Percentiles rank a stretch among this genome's conserved stretches.
Conservation (phyloP, 2,329 filamentous ascomycete genomes). For the Hypoxylon sp. region DNA sequence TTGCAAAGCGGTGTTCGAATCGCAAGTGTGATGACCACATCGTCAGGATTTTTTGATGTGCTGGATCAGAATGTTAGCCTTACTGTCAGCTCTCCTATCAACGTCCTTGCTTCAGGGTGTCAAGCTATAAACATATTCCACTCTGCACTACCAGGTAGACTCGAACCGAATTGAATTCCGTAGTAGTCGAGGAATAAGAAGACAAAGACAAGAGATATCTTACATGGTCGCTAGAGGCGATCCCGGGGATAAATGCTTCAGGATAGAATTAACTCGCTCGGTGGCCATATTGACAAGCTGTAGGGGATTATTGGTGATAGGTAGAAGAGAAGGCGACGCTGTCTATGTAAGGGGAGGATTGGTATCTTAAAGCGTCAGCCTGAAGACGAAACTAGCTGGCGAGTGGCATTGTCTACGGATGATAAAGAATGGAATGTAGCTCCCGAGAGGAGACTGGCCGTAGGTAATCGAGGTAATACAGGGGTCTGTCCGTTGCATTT, state of each 20-base stretch:
- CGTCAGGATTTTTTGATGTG: conserved; percentile 92
- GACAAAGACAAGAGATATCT: conserved; percentile 54
- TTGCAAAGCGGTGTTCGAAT: conserved; percentile 91
- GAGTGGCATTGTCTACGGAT: conserved; percentile 36
- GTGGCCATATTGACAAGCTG: conserved; percentile 73
- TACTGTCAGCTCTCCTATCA: conserved; percentile 45
- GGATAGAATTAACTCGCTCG: conserved; percentile 88
- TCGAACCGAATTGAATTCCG: neutral
- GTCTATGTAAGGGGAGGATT: neutral
- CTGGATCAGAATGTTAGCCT: conserved; percentile 62
- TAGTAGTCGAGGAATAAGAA: neutral
- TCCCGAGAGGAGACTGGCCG: conserved; percentile 3
- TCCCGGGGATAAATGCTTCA: conserved; percentile 85
- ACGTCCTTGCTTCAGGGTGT: neutral
- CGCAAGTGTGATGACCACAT: conserved; percentile 95
- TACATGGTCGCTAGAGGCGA: conserved; percentile 84
- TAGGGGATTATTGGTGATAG: neutral
- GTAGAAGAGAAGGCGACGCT: conserved; percentile 5
- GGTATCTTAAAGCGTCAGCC: conserved; percentile 20
- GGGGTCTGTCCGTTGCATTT: conserved; percentile 34
- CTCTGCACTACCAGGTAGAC: neutral
- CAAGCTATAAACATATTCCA: neutral
- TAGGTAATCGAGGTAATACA: conserved; percentile 21
- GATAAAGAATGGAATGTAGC: conserved; percentile 40
- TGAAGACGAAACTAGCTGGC: conserved; percentile 1